A percentile compares a stretch with the other conserved stretches of the same genome.
Evolutionary conservation across 352 stramenopile species (phyloP).

Genomic region (Phytophthora agathidicida): DNA sequence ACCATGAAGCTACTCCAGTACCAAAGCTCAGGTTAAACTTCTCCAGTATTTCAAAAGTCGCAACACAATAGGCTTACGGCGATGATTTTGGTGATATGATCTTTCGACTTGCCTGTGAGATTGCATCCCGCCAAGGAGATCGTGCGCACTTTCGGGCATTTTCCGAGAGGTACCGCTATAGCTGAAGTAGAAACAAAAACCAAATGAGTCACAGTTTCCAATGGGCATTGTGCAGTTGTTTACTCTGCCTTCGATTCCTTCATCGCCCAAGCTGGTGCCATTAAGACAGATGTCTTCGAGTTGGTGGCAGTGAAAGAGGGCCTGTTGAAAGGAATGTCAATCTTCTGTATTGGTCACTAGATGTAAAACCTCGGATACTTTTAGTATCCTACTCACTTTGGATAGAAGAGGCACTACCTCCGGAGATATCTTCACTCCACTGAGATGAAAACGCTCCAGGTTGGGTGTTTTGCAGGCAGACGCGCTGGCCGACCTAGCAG

Average conservation of each 20-base stretch:
- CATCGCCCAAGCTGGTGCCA: slow-evolving; percentile 27
- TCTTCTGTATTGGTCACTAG: too few species aligned
- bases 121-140: slow-evolving; percentile 50
- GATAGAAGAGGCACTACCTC: slow-evolving; percentile 27
- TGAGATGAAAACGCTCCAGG: slow-evolving; percentile 43
- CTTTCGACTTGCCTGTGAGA: slow-evolving; percentile 56
- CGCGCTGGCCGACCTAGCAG: slow-evolving; percentile 29
- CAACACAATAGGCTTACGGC: slow-evolving; percentile 27
- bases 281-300: slow-evolving; percentile 36
- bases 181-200: slow-evolving; percentile 12
- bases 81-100: slow-evolving; percentile 69
- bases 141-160: slow-evolving; percentile 41
- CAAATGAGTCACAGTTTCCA: too few species aligned
- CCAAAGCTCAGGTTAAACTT: not conserved
- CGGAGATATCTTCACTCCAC: slow-evolving; percentile 36
- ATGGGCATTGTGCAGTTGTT: too few species aligned
- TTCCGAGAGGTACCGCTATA: slow-evolving; percentile 49
- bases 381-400: slow-evolving; percentile 31
- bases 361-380: not conserved
- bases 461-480: slow-evolving; percentile 35
- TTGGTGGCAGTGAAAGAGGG: slow-evolving; percentile 33
- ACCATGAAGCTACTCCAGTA: slow-evolving; percentile 61
- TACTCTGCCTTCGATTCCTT: slow-evolving; percentile 37
- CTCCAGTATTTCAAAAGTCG: not conserved
- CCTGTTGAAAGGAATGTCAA: slow-evolving; percentile 31